Base-by-base conservation (phyloP, 2,329 filamentous ascomycete genomes). In the Sarocladiaceae sp. region DNA sequence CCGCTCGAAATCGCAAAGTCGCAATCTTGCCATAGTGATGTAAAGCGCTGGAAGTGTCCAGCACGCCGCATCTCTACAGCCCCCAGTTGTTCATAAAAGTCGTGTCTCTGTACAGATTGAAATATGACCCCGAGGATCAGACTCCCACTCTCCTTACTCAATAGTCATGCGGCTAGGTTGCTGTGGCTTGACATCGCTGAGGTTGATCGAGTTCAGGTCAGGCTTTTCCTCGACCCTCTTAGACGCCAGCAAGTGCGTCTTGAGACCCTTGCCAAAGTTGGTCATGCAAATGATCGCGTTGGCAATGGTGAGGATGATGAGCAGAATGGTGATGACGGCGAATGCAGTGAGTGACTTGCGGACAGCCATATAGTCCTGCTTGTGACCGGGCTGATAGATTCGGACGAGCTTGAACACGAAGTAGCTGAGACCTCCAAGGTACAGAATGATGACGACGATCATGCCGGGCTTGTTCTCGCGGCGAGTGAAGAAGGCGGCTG, bases 361-460 rank as follows among this genome's bases (percentile, higher is more conserved):
- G 29, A 93, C 91, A 4, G 91, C 83, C 43, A 73, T 61, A 68
- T 97, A 98, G 51, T 80, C 73, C 1, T 61, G 45, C 43, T 60
- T 62, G 53, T 80, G 77, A 33, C 62, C 62, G 10, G 78, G 69
- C 54, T 85, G 80, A 66, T 95, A 98, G 80, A 98, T 98, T 61
- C 93, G 87, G 48, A 93, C 85, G 45, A 98, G 80, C 74, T 98
- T 98, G 79, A 96, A 98, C 60, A 95, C 78, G 72, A 98, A 98
- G 70, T 97, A 98, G 46, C 83, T 88, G 52, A 97, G 77, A 31
- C 83, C 91, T 50, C 85, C 88, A 52, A 95, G 82, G 67, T 95
- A 96, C 46, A 96, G 76, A 43, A 90, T 69, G 55, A 97, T 91
- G 58, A 88, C 81, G 52, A 70, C 58, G 44, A 82, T 67, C 80